These are phyloP conservation scores for Dicorynia guianensis DNA, from an alignment of 306 rosid genomes.

Conservation along the genomic window DNA sequence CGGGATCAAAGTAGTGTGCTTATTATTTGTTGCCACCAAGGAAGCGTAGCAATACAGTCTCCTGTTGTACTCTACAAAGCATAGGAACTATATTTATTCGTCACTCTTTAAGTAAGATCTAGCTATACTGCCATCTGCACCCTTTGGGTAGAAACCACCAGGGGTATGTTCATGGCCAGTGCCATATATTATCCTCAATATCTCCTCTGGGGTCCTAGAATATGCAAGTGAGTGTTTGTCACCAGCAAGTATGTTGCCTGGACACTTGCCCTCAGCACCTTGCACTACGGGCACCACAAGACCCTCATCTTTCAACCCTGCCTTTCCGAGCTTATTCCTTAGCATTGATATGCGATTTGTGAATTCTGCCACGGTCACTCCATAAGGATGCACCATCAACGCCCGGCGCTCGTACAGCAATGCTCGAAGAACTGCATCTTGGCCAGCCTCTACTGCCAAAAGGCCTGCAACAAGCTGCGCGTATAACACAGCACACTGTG, in stretches of 20 bases:
- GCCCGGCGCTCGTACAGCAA: conserved; percentile 48
- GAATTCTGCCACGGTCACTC: conserved; percentile 63
- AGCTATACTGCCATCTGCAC: conserved; percentile 75
- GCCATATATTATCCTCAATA: conserved; percentile 75
- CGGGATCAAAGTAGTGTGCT: neutral
- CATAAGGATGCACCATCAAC: conserved; percentile 53
- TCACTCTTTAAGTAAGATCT: conserved; percentile 29
- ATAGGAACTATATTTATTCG: neutral
- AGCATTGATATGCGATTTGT: conserved; percentile 67
- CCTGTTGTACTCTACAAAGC: neutral
- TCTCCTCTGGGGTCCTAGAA: conserved; percentile 68
- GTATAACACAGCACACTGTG: neutral
- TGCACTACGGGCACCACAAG: conserved; percentile 41
- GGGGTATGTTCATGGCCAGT: conserved; percentile 62
- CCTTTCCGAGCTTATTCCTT: conserved; percentile 58
- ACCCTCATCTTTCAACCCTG: conserved; percentile 81
- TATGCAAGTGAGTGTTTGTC: conserved; percentile 59
- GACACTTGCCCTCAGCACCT: conserved; percentile 62
- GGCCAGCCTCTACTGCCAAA: conserved; percentile 76
- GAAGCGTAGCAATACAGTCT: neutral
- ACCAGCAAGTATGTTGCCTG: conserved; percentile 68
- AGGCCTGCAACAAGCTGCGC: conserved; percentile 80
- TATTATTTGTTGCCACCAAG: neutral
- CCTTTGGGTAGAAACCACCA: conserved; percentile 81
- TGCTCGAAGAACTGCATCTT: conserved; percentile 78